Base-by-base conservation (phyloP, 78 protist genomes). In the Speleostelium caveatum region DNA sequence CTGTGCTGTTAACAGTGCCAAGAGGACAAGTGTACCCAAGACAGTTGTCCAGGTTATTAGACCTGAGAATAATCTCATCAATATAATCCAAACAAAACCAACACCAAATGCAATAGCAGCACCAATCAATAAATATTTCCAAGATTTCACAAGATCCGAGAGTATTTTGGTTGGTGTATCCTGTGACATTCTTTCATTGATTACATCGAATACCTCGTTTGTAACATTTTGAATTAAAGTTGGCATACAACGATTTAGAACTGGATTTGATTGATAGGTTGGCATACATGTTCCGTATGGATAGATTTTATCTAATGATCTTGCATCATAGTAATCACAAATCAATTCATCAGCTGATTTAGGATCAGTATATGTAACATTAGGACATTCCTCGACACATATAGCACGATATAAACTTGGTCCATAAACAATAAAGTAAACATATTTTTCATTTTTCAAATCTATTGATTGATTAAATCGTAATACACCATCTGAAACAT, bases 31-130 rank as follows among this genome's bases (percentile, higher is more conserved):
- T 2, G 73, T 75, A 35, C 67, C 75, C 0, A 88, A 21, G 12
- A 94, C 86, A 17, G 94, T 94, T 10, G 72, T 2, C 95, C 95
- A 94, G 17, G 93, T 94, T 1, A 94, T 83, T 32, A 92, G 28
- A 56, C 96, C 96, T 7, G 93, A 95, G 26, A 94, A 83, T 65
- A 88, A 68, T 62, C 93, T 62, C 39, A 94, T 51, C 24, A 94
- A 16, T 38, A 74, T 80, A 10, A 94, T 73, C 93, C 86, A 87
- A 2, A 91, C 30, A 4, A 92, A 86, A 17, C 86, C 86, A 0
- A 79, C 24, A 16, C 87, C 96, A 88, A 94, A 36, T 12, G 92
- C 87, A 58, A 60, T 74, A 8, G 59, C 21, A 10, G 79, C 79
- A 60, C 90, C 68, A 65, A 75, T 58, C n/a, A 92, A 35, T 22